Base-by-base conservation (phyloP, 2,329 filamentous ascomycete species). In the Myotisia sp. region DNA sequence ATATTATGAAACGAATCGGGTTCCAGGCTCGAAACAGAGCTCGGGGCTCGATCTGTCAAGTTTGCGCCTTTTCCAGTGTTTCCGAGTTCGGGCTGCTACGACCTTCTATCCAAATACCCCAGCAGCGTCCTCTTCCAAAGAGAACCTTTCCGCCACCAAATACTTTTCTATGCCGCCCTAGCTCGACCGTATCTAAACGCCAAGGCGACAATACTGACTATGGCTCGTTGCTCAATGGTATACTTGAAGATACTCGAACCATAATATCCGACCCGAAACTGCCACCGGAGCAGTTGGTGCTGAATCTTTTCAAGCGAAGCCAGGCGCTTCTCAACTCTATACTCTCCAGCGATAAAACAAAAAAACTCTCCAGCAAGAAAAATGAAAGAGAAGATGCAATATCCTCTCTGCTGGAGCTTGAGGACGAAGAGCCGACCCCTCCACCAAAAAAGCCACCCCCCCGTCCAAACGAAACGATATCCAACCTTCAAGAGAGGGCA, bases 341-440 rank as follows among this genome's bases (percentile, higher is more conserved):
- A 8, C 47, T 53, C 4, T 44, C 45, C 6, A 10, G 13, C 10
- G 10, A 32, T 6, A 6, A n/a, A 3, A 17, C 29, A n/a, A n/a
- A 16, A 32, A 32, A n/a, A 5, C 12, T 17, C 4, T 13, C n/a
- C 20, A n/a, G 19, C 18, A 16, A 12, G 20, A 24, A 32, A 16
- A 45, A 44, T 24, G 47, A 48, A 5, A 47, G 50, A n/a, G 48
- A 49, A 24, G 55, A 53, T 41, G 54, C 54, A 14, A 56, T 59
- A 6, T 59, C 59, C 2, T 58, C 58, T 2, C 45, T 63, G 10
- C 46, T 62, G 6, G 51, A 59, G 28, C 48, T 62, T 10, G 54
- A 60, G 18, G 33, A 38, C 3, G 36, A 36, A 16, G 37, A 24
- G 31, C 36, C 26, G 19, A 26, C 21, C 29, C 33, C 30, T 30